Percentiles rank a stretch among this genome's conserved stretches.
These are phyloP conservation scores for Abrus precatorius DNA, from an alignment of 306 rosid genomes.

Conservation along the genomic window DNA sequence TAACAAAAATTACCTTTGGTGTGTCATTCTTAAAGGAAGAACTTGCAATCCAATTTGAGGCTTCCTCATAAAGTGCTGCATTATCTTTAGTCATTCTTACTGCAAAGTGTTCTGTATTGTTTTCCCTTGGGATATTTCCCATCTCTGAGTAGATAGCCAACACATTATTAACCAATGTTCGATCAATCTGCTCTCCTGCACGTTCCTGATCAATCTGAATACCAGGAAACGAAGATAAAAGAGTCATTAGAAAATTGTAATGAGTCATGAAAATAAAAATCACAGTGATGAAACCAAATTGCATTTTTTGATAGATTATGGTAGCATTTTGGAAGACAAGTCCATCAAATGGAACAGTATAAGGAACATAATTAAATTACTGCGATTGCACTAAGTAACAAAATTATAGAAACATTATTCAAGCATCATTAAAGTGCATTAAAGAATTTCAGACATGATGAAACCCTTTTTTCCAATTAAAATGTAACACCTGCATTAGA, in stretches of 20 bases:
- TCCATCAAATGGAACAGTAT: background rate
- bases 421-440: background rate
- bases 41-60: constrained; percentile 68
- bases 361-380: background rate
- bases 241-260: no score
- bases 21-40: constrained; percentile 67
- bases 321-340: constrained; percentile 1
- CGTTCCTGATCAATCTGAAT: constrained; percentile 65
- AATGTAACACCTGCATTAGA: background rate
- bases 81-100: constrained; percentile 60
- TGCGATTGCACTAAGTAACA: background rate
- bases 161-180: constrained; percentile 64
- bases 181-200: constrained; percentile 74
- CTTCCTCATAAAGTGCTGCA: constrained; percentile 61
- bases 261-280: background rate
- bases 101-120: constrained; percentile 46
- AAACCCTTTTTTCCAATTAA: background rate
- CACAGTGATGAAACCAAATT: background rate
- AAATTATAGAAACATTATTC: constrained; percentile 3
- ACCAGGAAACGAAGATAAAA: constrained; percentile 6
- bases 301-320: background rate
- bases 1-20: constrained; percentile 54
- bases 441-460: background rate
- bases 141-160: constrained; percentile 72
- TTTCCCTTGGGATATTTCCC: constrained; percentile 62